A percentile compares a stretch with the other conserved stretches of the same genome.
These are phyloP conservation scores for Afroboletus lepidellus DNA, from an alignment of 1,284 basidiomycete species.

Conservation along the genomic window DNA sequence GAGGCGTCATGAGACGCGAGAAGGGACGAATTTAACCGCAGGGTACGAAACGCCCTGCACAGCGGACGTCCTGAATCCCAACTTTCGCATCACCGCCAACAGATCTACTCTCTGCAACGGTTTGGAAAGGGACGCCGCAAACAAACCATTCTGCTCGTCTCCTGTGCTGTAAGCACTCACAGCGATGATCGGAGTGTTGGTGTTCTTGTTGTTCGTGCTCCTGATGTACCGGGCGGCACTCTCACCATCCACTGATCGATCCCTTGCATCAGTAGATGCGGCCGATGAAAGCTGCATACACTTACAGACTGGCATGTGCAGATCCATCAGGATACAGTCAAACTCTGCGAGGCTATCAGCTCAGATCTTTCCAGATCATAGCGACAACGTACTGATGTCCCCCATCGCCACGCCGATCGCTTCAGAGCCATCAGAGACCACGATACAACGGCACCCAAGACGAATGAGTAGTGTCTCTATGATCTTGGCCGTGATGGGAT, in stretches of 20 bases:
- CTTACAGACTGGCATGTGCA: conserved; percentile 87
- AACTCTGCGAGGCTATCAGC: conserved; percentile 56
- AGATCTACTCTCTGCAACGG: conserved; percentile 86
- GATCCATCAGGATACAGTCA: conserved; percentile 86
- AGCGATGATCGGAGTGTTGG: conserved; percentile 87
- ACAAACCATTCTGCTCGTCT: conserved; percentile 75
- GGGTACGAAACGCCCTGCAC: conserved; percentile 50
- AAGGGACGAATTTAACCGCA: conserved; percentile 49
- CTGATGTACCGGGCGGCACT: conserved; percentile 92
- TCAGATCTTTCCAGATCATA: background rate
- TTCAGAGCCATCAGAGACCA: conserved; percentile 94
- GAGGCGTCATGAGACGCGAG: conserved; percentile 34
- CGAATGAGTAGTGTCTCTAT: conserved; percentile 91
- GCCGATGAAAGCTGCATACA: conserved; percentile 19
- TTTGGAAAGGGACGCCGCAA: conserved; percentile 84
- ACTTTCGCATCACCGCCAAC: conserved; percentile 73
- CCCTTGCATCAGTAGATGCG: conserved; percentile 1
- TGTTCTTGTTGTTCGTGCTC: conserved; percentile 91
- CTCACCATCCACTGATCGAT: conserved; percentile 77
- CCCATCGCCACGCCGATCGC: conserved; percentile 97
- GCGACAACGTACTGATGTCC: conserved; percentile 76
- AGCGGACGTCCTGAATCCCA: conserved; percentile 89
- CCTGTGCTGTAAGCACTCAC: conserved; percentile 80
- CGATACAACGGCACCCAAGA: conserved; percentile 90
- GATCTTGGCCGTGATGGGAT: conserved; percentile 95